Conservation (phyloP, 371 early-diverging fungal species). For the Mucor irregularis region DNA sequence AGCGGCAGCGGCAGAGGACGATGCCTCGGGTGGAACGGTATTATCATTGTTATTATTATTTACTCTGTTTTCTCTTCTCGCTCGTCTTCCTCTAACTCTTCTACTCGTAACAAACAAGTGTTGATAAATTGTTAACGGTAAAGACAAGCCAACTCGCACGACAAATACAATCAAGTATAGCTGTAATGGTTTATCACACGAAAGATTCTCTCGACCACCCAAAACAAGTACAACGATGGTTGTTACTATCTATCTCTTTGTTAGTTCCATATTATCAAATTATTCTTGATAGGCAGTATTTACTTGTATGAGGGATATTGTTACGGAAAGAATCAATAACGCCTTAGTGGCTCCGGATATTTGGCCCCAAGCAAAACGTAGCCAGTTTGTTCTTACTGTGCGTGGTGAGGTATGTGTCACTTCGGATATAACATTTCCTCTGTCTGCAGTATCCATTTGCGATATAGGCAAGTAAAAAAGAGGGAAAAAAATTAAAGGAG, state of each 20-base stretch:
- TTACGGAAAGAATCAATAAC: slow-evolving; percentile 18
- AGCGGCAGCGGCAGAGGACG: background rate
- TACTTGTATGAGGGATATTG: slow-evolving; percentile 20
- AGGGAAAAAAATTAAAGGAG: no score
- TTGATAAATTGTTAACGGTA: slow-evolving; percentile 39
- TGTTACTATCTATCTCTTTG: background rate
- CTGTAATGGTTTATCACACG: slow-evolving; percentile 44
- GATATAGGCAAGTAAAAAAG: no score
- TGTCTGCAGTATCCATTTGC: no score
- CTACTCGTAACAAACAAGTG: slow-evolving; percentile 22
- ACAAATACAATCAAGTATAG: slow-evolving; percentile 41
- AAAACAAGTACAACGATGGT: background rate
- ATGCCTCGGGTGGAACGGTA: background rate
- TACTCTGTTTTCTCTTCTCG: background rate
- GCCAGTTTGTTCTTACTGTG: slow-evolving; percentile 28
- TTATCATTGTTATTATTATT: background rate
- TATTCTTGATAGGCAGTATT: background rate
- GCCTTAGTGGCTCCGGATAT: slow-evolving; percentile 27
- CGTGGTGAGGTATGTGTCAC: slow-evolving; percentile 19
- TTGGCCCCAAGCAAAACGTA: slow-evolving; percentile 17
- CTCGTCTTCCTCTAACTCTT: background rate
- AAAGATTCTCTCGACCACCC: background rate
- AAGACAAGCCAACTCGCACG: slow-evolving; percentile 33
- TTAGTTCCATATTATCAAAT: background rate
- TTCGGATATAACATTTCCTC: no score